phyloP scores from a whole-genome alignment of 345 rosid species.

The Aurinia saxatilis region DNA sequence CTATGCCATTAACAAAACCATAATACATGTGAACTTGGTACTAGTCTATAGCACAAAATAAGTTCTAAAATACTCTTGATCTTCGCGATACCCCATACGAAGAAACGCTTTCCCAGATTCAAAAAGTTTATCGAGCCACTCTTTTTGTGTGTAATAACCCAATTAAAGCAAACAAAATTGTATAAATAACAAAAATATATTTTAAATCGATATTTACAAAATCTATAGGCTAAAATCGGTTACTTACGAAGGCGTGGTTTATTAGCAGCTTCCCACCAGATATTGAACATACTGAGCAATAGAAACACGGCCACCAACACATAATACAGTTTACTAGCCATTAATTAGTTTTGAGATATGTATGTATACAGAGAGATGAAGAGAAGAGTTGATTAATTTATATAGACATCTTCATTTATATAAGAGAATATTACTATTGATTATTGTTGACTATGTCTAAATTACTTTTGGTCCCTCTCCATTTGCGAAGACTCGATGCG shows the following conservation, averaged over 20 bases:
- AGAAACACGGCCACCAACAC: constrained; percentile 5
- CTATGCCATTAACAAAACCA: neutral
- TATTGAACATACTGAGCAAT: constrained; percentile 8
- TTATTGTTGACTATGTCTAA: neutral
- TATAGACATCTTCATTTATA: constrained; percentile 10
- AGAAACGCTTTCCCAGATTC: neutral
- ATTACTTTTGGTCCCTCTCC: neutral
- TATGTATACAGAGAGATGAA: neutral
- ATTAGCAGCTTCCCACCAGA: constrained; percentile 20
- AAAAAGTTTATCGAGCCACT: constrained; percentile 14
- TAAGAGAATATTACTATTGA: neutral
- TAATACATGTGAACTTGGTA: neutral
- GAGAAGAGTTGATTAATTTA: neutral
- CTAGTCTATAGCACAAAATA: constrained; percentile 16
- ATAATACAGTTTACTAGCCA: constrained; percentile 8
- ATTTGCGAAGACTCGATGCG: constrained; percentile 5
- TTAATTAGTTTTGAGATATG: neutral
- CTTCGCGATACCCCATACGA: constrained; percentile 14
- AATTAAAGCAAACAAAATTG: neutral
- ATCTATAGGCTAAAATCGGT: neutral
- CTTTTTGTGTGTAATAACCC: constrained; percentile 7
- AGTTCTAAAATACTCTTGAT: constrained; percentile 21
- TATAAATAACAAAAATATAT: neutral
- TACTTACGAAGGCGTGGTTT: constrained; percentile 11
- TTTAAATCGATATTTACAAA: neutral